These are phyloP conservation scores for Juglanconis juglandina DNA, from an alignment of 2,329 filamentous ascomycete genomes.

Conservation along the genomic window DNA sequence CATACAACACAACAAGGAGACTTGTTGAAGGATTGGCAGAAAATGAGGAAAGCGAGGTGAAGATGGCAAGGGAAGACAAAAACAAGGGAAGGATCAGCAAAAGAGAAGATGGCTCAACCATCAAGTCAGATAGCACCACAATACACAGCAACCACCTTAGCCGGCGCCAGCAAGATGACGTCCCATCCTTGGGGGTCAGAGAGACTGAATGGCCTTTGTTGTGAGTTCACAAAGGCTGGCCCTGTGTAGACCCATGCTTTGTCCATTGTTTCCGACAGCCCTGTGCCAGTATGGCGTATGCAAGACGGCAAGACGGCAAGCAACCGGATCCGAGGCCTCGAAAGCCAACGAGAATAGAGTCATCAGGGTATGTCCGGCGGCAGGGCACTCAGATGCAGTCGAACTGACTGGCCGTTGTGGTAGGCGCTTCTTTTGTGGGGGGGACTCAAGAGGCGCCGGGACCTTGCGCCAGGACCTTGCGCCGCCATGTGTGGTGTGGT, in stretches of 20 bases:
- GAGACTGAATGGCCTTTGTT: background rate
- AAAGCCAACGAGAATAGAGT: constrained; percentile 2
- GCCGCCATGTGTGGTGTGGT: too few relatives aligned
- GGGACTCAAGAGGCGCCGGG: background rate
- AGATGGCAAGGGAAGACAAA: constrained; percentile 7
- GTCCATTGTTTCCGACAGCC: background rate
- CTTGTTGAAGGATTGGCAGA: background rate
- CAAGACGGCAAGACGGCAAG: constrained; percentile 10
- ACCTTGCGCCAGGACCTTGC: too few relatives aligned
- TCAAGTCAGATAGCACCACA: background rate
- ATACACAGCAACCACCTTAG: background rate
- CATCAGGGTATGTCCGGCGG: constrained; percentile 5
- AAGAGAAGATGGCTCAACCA: background rate
- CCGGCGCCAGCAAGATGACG: constrained; percentile 8
- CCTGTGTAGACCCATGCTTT: constrained; percentile 2
- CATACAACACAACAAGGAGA: background rate
- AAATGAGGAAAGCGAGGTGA: background rate
- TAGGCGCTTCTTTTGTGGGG: constrained; percentile 9
- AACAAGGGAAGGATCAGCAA: background rate
- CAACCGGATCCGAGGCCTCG: constrained; percentile 1
- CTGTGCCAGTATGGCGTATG: background rate
- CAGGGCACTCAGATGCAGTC: constrained; percentile 16
- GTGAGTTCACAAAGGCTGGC: constrained; percentile 7
- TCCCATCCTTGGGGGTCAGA: background rate
- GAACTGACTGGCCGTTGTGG: constrained; percentile 15